Evolutionary conservation across 1,284 basidiomycete species (phyloP).

Genomic region (Sporisorium scitamineum): DNA sequence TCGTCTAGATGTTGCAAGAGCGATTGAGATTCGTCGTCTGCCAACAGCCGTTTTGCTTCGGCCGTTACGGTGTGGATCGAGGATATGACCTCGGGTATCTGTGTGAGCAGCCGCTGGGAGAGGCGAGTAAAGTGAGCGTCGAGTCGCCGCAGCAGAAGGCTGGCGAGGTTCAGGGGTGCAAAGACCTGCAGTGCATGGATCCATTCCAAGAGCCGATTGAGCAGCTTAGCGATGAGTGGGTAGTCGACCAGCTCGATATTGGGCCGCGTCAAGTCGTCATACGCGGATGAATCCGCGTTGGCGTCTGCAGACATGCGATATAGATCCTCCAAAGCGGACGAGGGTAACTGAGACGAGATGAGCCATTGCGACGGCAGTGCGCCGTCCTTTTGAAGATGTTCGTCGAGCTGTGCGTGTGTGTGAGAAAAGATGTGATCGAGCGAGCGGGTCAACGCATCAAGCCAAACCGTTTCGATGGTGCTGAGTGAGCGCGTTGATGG

Average conservation of each 20-base stretch:
- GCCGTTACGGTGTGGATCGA: neutral
- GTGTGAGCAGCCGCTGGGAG: slow-evolving; percentile 9
- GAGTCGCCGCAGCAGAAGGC: neutral
- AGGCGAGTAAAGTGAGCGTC: slow-evolving; percentile 7
- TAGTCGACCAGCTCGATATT: slow-evolving; percentile 37
- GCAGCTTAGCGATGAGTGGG: slow-evolving; percentile 25
- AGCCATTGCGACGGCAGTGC: slow-evolving; percentile 23
- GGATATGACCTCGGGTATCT: slow-evolving; percentile 10
- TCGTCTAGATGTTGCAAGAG: slow-evolving; percentile 13
- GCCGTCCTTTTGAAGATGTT: neutral
- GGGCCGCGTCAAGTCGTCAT: slow-evolving; percentile 28
- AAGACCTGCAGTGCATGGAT: slow-evolving; percentile 35
- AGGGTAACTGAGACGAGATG: slow-evolving; percentile 18
- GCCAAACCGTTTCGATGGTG: slow-evolving; percentile 23
- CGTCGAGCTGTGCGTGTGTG: slow-evolving; percentile 15
- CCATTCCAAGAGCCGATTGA: slow-evolving; percentile 33
- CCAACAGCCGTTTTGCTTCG: neutral
- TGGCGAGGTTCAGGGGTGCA: slow-evolving; percentile 13
- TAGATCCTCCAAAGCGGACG: slow-evolving; percentile 14
- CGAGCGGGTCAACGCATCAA: slow-evolving; percentile 17
- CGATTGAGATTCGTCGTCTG: slow-evolving; percentile 8
- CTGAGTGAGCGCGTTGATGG: slow-evolving; percentile 3
- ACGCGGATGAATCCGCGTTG: neutral
- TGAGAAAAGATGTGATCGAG: slow-evolving; percentile 15
- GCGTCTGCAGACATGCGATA: neutral